Evolutionary conservation across 352 stramenopile species (phyloP).

Genomic region (Pythium myriotylum): DNA sequence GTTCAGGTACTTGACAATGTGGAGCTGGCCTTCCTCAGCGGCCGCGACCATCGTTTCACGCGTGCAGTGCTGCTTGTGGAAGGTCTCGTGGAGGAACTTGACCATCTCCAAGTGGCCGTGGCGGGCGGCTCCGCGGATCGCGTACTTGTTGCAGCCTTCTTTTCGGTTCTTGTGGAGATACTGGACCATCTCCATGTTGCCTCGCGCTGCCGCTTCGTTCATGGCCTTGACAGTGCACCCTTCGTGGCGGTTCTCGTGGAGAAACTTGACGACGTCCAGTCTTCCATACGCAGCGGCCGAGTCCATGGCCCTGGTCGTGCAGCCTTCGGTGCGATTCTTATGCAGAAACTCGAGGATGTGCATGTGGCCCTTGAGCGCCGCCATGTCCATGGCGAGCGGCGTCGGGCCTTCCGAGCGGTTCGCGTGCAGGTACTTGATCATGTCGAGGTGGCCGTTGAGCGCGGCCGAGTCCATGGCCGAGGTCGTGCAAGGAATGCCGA

Average conservation of each 20-base stretch:
- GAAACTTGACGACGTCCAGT: conserved; percentile 9
- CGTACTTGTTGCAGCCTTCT: conserved; percentile 9
- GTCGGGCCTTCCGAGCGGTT: conserved; percentile 9
- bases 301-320: conserved; percentile 16
- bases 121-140: conserved; percentile 7
- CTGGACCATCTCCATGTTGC: conserved; percentile 15
- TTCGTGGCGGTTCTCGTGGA: conserved; percentile 7
- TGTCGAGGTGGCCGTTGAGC: conserved; percentile 11
- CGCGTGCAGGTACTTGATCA: conserved; percentile 14
- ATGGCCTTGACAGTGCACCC: conserved; percentile 8
- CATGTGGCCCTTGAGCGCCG: conserved; percentile 14
- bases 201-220: conserved; percentile 3
- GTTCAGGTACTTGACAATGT: conserved; percentile 26
- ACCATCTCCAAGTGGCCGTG: conserved; percentile 24
- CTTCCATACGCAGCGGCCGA: conserved; percentile 3
- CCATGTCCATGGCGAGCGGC: conserved; percentile 15
- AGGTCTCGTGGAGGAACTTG: conserved; percentile 16
- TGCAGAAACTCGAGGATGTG: conserved; percentile 14
- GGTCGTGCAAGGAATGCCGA: conserved; percentile 17
- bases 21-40: conserved; percentile 17
- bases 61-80: conserved; percentile 16
- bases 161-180: conserved; percentile 13
- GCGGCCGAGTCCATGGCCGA: conserved; percentile 19
- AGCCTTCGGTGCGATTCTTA: conserved; percentile 8
- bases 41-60: conserved; percentile 21